Evolutionary conservation across 495 filamentous ascomycete species (phyloP).

Genomic region (Chaetomium cochliodes): DNA sequence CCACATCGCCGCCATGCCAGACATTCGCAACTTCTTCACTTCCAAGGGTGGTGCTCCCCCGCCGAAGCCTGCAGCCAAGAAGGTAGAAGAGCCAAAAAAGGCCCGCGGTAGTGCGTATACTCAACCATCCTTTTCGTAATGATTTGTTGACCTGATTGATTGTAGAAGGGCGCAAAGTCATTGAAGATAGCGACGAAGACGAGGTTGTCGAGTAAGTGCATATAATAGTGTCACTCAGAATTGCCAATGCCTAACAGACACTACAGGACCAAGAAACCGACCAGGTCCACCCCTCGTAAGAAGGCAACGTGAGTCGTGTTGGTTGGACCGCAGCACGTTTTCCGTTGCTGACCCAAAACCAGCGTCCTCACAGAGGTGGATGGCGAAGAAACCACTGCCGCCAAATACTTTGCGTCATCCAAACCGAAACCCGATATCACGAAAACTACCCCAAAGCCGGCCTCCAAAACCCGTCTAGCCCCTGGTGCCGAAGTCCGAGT

Average conservation of each 20-base stretch:
- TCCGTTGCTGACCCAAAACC: neutral
- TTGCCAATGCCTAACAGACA: neutral
- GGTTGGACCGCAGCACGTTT: neutral
- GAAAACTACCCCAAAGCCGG: slow-evolving; percentile 37
- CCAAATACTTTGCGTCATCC: slow-evolving; percentile 50
- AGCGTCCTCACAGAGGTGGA: slow-evolving; percentile 37
- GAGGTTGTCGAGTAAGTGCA: slow-evolving; percentile 46
- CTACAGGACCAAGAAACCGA: slow-evolving; percentile 42
- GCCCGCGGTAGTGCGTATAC: slow-evolving; percentile 39
- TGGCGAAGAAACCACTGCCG: slow-evolving; percentile 46
- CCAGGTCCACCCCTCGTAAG: slow-evolving; percentile 44
- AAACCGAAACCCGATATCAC: slow-evolving; percentile 39
- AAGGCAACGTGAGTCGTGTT: slow-evolving; percentile 40
- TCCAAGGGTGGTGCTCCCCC: slow-evolving; percentile 52
- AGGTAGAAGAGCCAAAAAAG: slow-evolving; percentile 49
- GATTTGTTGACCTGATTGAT: slow-evolving; percentile 25
- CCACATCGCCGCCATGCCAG: slow-evolving; percentile 56
- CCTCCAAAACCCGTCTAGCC: slow-evolving; percentile 33
- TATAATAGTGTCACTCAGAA: neutral
- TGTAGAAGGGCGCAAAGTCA: slow-evolving; percentile 64
- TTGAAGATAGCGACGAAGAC: slow-evolving; percentile 77
- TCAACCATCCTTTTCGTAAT: neutral
- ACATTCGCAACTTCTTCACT: slow-evolving; percentile 81
- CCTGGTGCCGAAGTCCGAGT: slow-evolving; percentile 38
- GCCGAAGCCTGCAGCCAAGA: slow-evolving; percentile 50